phyloP scores from a whole-genome alignment of 352 stramenopile species.

The Thraustochytrium sp. region DNA sequence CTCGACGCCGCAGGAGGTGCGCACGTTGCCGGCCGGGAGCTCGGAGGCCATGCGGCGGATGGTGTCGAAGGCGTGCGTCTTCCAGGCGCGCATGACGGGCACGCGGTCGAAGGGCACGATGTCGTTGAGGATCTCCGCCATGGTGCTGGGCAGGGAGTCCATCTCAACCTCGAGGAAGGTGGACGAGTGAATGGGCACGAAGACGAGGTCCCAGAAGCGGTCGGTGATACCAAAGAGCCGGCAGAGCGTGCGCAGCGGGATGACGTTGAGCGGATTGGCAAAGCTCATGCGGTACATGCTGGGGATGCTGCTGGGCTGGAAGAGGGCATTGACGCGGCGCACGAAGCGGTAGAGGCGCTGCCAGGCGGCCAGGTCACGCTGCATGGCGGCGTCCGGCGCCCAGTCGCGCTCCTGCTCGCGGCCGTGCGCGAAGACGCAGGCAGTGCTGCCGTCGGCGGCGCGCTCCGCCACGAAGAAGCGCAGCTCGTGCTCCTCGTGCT shows the following conservation, averaged over 20 bases:
- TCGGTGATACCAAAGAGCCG: constrained; percentile 48
- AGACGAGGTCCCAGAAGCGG: constrained; percentile 56
- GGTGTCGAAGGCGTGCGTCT: constrained; percentile 36
- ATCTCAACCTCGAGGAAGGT: constrained; percentile 58
- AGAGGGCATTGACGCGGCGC: constrained; percentile 49
- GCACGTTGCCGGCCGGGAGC: background rate
- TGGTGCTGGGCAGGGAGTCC: constrained; percentile 50
- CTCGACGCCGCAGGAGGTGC: constrained; percentile 26
- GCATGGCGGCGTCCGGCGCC: constrained; percentile 44
- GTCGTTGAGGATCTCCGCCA: constrained; percentile 31
- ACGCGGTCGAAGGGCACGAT: background rate
- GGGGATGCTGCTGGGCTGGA: constrained; percentile 52
- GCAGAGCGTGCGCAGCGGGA: constrained; percentile 54
- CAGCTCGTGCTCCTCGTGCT: constrained; percentile 52
- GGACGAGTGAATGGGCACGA: constrained; percentile 56
- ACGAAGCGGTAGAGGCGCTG: constrained; percentile 50
- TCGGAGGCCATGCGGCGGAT: background rate
- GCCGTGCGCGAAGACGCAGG: constrained; percentile 46
- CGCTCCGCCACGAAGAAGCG: constrained; percentile 55
- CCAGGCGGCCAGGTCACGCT: constrained; percentile 54
- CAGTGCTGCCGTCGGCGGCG: constrained; percentile 43
- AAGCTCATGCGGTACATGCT: constrained; percentile 55
- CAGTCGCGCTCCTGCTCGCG: background rate
- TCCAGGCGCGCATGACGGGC: background rate
- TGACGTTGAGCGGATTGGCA: constrained; percentile 55